Base-by-base conservation (phyloP, 1,284 basidiomycete genomes). In the Pseudozyma flocculosa region DNA sequence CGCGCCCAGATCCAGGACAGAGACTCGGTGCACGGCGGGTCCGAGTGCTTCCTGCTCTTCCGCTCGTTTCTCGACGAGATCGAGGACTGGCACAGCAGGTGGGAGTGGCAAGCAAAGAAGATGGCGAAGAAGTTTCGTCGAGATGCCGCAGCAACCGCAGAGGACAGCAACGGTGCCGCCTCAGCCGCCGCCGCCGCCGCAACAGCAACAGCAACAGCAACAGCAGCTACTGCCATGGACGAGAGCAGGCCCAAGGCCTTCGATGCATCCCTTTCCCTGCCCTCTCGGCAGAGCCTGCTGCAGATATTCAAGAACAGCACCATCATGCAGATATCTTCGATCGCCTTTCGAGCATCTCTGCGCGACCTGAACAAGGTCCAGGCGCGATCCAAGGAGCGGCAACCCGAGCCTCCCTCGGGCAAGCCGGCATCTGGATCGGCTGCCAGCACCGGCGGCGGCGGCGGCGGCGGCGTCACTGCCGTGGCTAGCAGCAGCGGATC, bases 301-400 rank as follows among this genome's bases (percentile, higher is more conserved):
- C 52, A 49, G 21, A 48, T 68, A 19, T 58, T 68, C 50, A 50
- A 61, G 9, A 61, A 51, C 48, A 65, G 61, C 42, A 26, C 65
- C 21, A 51, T 61, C 18, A 68, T 64, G 61, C 65, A 68, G 38
- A 58, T 68, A 39, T 57, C 61, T 23, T 49, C 48, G 2, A 65
- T 64, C 13, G 65, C 65, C 23, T 60, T 68, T 42, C 57, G 61
- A 17, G 54, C 58, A 1, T 56, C 61, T 29, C 43, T 68, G 37
- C 39, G 61, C 11, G 61, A 64, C 32, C 55, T 64, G 41, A 64
- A 64, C 48, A 64, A 64, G 40, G 56, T 48, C 34, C 59, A 64
- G 44, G 53, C 61, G 5, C 26, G 26, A 29, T n/a, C n/a, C n/a
- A n/a, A n/a, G n/a, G n/a, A n/a, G n/a, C n/a, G n/a, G n/a, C n/a